Conservation (phyloP, 257 asterid genomes). For the Solanum dulcamara region DNA sequence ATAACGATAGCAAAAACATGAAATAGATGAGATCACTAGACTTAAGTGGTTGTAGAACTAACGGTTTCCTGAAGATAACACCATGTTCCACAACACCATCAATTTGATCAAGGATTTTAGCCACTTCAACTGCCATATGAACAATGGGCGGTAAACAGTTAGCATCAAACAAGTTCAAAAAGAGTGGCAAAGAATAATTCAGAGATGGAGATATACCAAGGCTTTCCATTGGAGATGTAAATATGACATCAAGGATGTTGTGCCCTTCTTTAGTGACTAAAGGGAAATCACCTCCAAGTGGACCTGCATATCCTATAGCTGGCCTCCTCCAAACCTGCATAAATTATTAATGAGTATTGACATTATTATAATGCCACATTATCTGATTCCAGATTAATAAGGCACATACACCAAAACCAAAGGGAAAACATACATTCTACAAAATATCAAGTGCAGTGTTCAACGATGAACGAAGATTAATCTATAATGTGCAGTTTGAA, state of each 20-base stretch:
- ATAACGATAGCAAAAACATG: background rate
- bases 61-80: conserved; percentile 43
- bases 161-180: background rate
- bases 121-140: conserved; percentile 45
- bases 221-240: conserved; percentile 55
- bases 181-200: background rate
- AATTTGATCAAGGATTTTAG: conserved; percentile 45
- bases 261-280: conserved; percentile 61
- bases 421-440: background rate
- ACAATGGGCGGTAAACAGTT: background rate
- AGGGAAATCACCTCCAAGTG: conserved; percentile 62
- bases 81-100: conserved; percentile 65
- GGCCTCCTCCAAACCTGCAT: conserved; percentile 69
- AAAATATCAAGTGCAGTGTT: background rate
- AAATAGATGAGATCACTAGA: background rate
- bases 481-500: background rate
- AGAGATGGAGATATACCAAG: conserved; percentile 37
- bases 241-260: conserved; percentile 55
- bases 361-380: no score
- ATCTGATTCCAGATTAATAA: background rate
- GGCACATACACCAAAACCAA: background rate
- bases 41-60: conserved; percentile 8
- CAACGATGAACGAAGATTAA: background rate
- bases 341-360: no score
- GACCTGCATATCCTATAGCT: conserved; percentile 49